Percentiles rank a stretch among this genome's conserved stretches.
phyloP scores from a whole-genome alignment of 106 monocot genomes.

The Phalaenopsis aphrodite region DNA sequence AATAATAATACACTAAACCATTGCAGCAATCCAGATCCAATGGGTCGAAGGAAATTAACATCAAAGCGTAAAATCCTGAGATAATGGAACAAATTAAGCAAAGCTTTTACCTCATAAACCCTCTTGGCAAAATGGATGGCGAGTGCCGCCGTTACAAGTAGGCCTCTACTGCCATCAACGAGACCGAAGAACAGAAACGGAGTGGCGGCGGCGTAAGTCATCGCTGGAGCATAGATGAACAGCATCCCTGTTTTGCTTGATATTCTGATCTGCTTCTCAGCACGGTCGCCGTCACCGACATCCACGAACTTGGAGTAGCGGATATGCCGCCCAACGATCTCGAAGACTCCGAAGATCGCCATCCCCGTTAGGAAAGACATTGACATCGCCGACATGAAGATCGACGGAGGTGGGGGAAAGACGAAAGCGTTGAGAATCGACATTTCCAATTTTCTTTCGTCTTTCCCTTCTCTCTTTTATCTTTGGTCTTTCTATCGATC shows the following conservation, averaged over 20 bases:
- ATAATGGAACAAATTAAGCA: background rate
- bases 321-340: constrained; percentile 18
- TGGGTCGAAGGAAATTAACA: background rate
- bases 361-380: constrained; percentile 9
- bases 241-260: constrained; percentile 32
- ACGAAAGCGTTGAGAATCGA: background rate
- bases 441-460: background rate
- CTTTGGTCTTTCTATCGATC: no score
- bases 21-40: background rate
- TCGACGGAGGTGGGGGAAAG: constrained; percentile 28
- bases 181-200: constrained; percentile 17
- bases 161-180: background rate
- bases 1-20: no score
- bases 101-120: constrained; percentile 30
- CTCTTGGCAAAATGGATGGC: constrained; percentile 37
- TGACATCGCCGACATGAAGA: constrained; percentile 22
- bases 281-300: background rate
- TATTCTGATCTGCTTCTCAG: constrained; percentile 4
- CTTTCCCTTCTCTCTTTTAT: background rate
- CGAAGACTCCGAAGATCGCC: constrained; percentile 12
- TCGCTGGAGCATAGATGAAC: constrained; percentile 19
- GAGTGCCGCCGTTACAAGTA: constrained; percentile 14
- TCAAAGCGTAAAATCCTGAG: background rate
- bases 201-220: constrained; percentile 1
- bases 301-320: constrained; percentile 44